Conservation (phyloP, 2,329 filamentous ascomycete genomes). For the Botrytis elliptica region DNA sequence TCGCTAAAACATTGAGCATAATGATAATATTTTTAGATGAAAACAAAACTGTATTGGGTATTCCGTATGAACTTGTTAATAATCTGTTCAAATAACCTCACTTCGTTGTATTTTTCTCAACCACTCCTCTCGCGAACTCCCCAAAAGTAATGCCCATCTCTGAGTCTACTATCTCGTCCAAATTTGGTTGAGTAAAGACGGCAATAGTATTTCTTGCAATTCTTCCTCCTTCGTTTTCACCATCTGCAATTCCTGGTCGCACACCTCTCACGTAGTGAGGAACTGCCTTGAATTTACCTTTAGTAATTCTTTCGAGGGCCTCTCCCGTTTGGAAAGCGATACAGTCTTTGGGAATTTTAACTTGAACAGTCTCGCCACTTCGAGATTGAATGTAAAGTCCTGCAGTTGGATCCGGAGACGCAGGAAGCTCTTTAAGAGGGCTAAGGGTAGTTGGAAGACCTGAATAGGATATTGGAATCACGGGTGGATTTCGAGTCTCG, state of each 20-base stretch:
- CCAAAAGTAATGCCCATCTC: conserved; percentile 69
- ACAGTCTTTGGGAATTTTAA: conserved; percentile 85
- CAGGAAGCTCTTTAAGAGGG: conserved; percentile 66
- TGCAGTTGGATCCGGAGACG: conserved; percentile 77
- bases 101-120: conserved; percentile 40
- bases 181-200: conserved; percentile 94
- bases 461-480: conserved; percentile 36
- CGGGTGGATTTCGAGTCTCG: conserved; percentile 53
- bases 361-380: conserved; percentile 78
- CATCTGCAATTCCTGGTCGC: conserved; percentile 47
- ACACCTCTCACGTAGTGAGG: conserved; percentile 91
- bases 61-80: background rate
- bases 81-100: conserved; percentile 22
- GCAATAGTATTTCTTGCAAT: conserved; percentile 86
- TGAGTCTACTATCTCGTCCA: conserved; percentile 75
- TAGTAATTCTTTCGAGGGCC: conserved; percentile 84
- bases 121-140: conserved; percentile 59
- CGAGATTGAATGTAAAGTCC: conserved; percentile 94
- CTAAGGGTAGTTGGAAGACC: conserved; percentile 41
- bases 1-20: conserved; percentile 11
- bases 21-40: background rate
- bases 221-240: conserved; percentile 45
- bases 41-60: background rate
- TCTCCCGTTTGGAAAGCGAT: conserved; percentile 97
- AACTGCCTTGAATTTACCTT: conserved; percentile 88